Evolutionary conservation across 1,284 basidiomycete genomes (phyloP), one percentile per base, ranked within the genome.

Genomic region (Phlebopus sp.): DNA sequence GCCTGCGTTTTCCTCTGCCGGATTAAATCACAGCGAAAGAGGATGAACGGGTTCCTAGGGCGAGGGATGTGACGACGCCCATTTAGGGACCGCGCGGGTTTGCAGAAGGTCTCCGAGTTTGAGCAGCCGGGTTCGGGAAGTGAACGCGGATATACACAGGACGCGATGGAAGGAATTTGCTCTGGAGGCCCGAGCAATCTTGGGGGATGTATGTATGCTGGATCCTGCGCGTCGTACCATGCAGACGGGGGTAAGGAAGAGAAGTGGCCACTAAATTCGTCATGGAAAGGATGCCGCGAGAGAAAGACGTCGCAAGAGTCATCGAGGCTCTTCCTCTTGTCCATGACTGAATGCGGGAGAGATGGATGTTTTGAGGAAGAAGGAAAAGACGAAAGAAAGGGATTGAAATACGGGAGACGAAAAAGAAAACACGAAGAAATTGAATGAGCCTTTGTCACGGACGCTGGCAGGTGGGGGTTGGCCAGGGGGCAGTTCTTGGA

Each of bases 31-130:
- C 79, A 84, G 27, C 91, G 80, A 67, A 89, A 94, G 57, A 92
- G 77, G 55, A 94, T 92, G 70, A 93, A 95, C 1, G 90, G 85
- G 63, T 94, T 94, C 17, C 83, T 78, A 0, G 92, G 90, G 3
- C 92, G 82, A 27, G 88, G 86, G 50, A 93, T 79, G 63, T 92
- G 88, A 21, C 23, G 44, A 37, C 41, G 52, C 19, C 62, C 62
- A 27, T 63, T 54, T 25, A 46, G 15, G 1, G 55, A 44, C 9
- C 60, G 55, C 6, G 35, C 27, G 37, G 45, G 40, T 44, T 61
- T 65, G 2, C 52, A 37, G 6, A 50, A 50, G n/a, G 17, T 30
- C n/a, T 45, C 13, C 17, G 47, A 9, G 19, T 55, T 56, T 2
- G 61, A 55, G 11, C 63, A 63, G 36, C 60, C 60, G 23, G 60